Percentiles rank a stretch among this genome's conserved stretches.
Conservation (phyloP, 2,329 filamentous ascomycete genomes). For the Microcera coccophila region DNA sequence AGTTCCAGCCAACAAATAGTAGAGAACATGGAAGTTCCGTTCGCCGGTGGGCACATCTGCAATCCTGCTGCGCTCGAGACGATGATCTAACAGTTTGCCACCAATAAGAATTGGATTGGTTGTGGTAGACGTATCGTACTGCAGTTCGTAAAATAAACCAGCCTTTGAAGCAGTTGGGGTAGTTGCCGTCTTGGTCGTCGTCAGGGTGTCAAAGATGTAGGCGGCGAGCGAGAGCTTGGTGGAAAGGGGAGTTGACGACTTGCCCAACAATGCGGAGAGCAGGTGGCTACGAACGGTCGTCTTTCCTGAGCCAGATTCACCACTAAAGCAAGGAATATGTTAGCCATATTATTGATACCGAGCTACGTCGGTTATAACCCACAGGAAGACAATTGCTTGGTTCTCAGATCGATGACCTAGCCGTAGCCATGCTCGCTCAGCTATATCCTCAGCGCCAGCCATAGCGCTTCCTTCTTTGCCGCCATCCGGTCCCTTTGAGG, state of each 20-base stretch:
- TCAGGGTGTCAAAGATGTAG: constrained; percentile 93
- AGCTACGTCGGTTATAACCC: constrained; percentile 39
- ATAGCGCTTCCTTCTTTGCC: constrained; percentile 87
- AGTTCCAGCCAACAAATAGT: constrained; percentile 91
- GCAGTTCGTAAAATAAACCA: constrained; percentile 90
- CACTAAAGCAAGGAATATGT: constrained; percentile 51
- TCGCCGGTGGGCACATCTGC: constrained; percentile 91
- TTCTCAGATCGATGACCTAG: constrained; percentile 87
- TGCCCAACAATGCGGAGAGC: constrained; percentile 78
- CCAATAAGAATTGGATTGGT: constrained; percentile 85
- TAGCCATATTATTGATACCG: constrained; percentile 2
- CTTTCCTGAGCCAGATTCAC: constrained; percentile 94
- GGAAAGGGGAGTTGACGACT: constrained; percentile 87
- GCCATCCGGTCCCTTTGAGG: constrained; percentile 83
- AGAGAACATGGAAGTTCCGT: constrained; percentile 92
- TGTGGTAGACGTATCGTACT: constrained; percentile 87
- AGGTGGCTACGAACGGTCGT: constrained; percentile 90
- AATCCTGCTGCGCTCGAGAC: constrained; percentile 86
- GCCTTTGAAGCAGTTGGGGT: constrained; percentile 95
- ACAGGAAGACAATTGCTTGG: constrained; percentile 91
- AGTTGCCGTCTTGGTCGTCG: constrained; percentile 93
- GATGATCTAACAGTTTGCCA: constrained; percentile 90
- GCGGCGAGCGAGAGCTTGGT: constrained; percentile 89
- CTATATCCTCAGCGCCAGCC: constrained; percentile 88
- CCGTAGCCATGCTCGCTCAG: constrained; percentile 77